Base-by-base conservation (phyloP, 75 land plant species). In the Adiantum capillusveneris region DNA sequence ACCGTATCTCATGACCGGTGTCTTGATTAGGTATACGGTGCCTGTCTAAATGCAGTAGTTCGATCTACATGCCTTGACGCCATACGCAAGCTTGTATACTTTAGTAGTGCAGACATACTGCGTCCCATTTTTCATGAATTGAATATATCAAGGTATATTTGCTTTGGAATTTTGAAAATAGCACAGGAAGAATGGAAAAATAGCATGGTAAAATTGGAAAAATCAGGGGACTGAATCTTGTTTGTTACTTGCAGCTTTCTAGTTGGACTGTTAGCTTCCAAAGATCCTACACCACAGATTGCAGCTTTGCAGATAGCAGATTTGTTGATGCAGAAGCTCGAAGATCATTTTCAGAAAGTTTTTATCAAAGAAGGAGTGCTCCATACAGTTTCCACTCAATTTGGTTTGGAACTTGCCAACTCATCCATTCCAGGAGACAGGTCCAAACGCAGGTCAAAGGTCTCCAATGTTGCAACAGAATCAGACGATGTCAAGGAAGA, bases 341-440 rank as follows among this genome's bases (percentile, higher is more conserved):
- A 85, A 53, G 62, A 62, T 53, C 41, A 44, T 44, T 78, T 71
- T 57, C 29, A 51, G 28, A 68, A 72, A 26, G 59, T 79, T 22
- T 84, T 88, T 48, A 41, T 76, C 13, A 84, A 79, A 58, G 93
- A 88, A 52, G 93, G 93, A 55, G 81, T 88, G 25, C 42, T 84
- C 31, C 75, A 76, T 72, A 67, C 84, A 7, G 49, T 88, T 41
- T 79, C 76, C 31, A 63, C 69, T 0, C 82, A 46, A 46, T 58
- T 46, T 46, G 50, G 22, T 46, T 14, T 46, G 6, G 22, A 14
- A 18, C 9, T 34, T 3, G 50, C 18, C 50, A 21, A 46, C 17
- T 6, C 18, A 46, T n/a, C 22, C 5, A 2, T 5, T n/a, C 18
- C 50, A 46, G 22, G 18, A 5, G 50, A 46, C 5, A 46, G 22